Evolutionary conservation across 139 green algal species (phyloP).

Genomic region (Haematococcus lacustris): DNA sequence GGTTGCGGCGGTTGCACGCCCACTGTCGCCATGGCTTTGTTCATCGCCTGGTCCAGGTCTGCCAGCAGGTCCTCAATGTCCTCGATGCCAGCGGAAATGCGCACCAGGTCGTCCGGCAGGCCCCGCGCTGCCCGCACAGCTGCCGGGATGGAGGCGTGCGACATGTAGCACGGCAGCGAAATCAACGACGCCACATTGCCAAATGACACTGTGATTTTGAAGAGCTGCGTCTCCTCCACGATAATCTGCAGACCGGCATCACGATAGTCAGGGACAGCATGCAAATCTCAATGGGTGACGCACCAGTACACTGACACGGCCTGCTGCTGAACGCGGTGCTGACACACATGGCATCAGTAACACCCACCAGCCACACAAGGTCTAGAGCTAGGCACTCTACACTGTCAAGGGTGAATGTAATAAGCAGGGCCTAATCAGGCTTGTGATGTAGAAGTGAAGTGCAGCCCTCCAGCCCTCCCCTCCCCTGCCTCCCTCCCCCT

Average conservation of each 20-base stretch:
- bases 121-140: conserved; percentile 78
- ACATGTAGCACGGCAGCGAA: conserved; percentile 97
- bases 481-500: too few species aligned
- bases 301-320: too few species aligned
- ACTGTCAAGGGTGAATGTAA: too few species aligned
- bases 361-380: conserved; percentile 22
- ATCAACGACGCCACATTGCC: conserved; percentile 81
- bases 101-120: conserved; percentile 90
- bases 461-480: too few species aligned
- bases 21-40: conserved; percentile 22
- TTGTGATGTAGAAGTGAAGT: too few species aligned
- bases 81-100: conserved; percentile 90
- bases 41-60: conserved; percentile 52
- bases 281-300: too few species aligned
- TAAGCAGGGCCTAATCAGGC: too few species aligned
- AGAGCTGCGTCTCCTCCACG: conserved; percentile 78
- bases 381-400: too few species aligned
- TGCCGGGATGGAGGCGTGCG: conserved; percentile 76
- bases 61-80: conserved; percentile 75
- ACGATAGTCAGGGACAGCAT: too few species aligned
- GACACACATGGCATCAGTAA: neutral
- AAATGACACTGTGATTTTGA: conserved; percentile 90
- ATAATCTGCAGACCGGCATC: conserved; percentile 34
- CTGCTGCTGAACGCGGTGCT: neutral
- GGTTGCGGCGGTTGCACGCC: conserved; percentile 2